These are phyloP conservation scores for Candida smagusa DNA, from an alignment of 1,139 yeast species.

Conservation along the genomic window DNA sequence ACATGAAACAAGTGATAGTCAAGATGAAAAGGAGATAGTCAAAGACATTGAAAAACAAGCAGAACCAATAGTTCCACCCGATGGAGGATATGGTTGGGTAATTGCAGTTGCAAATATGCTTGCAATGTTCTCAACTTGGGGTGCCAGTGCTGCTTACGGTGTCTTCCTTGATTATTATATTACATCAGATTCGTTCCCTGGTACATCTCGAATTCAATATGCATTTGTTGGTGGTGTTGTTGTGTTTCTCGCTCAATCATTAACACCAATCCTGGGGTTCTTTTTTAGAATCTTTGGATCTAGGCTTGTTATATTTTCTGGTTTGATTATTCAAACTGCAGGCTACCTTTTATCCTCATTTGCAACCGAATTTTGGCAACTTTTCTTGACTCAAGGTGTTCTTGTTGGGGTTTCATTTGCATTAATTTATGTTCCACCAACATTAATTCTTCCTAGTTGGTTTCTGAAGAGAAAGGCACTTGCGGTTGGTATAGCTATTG, in stretches of 20 bases:
- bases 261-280: constrained; percentile 51
- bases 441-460: constrained; percentile 61
- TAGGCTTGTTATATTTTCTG: constrained; percentile 39
- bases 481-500: constrained; percentile 57
- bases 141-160: constrained; percentile 67
- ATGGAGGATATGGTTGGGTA: constrained; percentile 73
- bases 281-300: constrained; percentile 32
- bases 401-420: constrained; percentile 61
- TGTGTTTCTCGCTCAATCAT: constrained; percentile 53
- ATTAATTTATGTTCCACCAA: constrained; percentile 56
- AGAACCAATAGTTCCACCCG: constrained; percentile 49
- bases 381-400: constrained; percentile 71
- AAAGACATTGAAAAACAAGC: constrained; percentile 1
- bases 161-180: constrained; percentile 61
- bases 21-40: neutral
- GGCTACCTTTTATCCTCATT: constrained; percentile 66
- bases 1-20: neutral
- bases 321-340: constrained; percentile 48
- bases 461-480: constrained; percentile 52
- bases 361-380: constrained; percentile 58
- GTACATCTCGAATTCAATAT: constrained; percentile 56
- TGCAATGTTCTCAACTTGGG: constrained; percentile 63
- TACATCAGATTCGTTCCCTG: constrained; percentile 44
- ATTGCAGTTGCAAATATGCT: constrained; percentile 52
- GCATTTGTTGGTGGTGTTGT: constrained; percentile 71